phyloP scores from a whole-genome alignment of 306 rosid genomes.

The Pyrus pyrifolia region DNA sequence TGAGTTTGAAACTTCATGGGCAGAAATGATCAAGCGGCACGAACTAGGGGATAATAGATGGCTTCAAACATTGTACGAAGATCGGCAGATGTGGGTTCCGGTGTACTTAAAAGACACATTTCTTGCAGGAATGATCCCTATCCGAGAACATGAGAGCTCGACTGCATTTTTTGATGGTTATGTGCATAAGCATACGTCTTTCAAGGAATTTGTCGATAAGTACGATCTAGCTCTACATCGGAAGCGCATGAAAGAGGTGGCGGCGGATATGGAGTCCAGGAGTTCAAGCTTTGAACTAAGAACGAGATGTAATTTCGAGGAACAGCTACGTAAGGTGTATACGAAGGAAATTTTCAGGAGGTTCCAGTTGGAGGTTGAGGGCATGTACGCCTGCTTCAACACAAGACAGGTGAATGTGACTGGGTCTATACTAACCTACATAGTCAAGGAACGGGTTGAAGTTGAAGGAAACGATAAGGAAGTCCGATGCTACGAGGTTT shows the following conservation, averaged over 20 bases:
- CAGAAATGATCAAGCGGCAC: constrained; percentile 45
- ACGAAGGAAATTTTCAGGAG: constrained; percentile 49
- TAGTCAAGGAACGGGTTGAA: constrained; percentile 67
- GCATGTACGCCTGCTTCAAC: constrained; percentile 68
- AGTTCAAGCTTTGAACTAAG: constrained; percentile 33
- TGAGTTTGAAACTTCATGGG: constrained; percentile 70
- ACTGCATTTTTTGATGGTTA: constrained; percentile 60
- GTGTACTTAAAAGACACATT: constrained; percentile 61
- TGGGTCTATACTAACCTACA: constrained; percentile 57
- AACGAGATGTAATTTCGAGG: constrained; percentile 52
- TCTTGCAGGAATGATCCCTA: constrained; percentile 61
- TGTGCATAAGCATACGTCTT: constrained; percentile 69
- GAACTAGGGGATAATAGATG: constrained; percentile 55
- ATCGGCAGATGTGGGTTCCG: constrained; percentile 59
- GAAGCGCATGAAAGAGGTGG: constrained; percentile 55
- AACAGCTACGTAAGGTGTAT: constrained; percentile 55
- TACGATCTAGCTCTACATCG: constrained; percentile 67
- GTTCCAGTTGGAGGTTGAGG: constrained; percentile 69
- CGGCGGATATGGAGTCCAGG: constrained; percentile 49
- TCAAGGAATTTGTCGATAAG: constrained; percentile 72
- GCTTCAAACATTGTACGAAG: constrained; percentile 53
- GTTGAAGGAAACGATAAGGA: constrained; percentile 48
- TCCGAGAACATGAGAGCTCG: constrained; percentile 35
- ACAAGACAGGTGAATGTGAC: constrained; percentile 55
- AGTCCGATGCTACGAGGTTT: constrained; percentile 46